Evolutionary conservation across 441 rosid genomes (phyloP).

Genomic region (Erodium chrysanthum): DNA sequence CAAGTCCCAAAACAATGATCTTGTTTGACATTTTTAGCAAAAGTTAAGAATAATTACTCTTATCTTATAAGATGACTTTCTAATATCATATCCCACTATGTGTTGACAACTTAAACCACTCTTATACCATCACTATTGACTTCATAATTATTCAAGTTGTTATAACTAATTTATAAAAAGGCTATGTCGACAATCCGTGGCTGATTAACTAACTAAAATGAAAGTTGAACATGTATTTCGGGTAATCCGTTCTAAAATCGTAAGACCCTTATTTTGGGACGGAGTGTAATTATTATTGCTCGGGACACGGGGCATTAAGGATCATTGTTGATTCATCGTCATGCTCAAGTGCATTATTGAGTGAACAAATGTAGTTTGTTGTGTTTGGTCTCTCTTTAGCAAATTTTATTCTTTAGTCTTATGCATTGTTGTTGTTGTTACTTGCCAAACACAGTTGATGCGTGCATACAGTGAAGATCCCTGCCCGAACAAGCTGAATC

Average conservation of each 20-base stretch:
- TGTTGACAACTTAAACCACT: not conserved
- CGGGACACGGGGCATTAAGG: not conserved
- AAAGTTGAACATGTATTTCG: too few relatives aligned
- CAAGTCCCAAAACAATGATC: not conserved
- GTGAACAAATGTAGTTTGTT: not conserved
- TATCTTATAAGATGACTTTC: too few relatives aligned
- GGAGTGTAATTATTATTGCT: too few relatives aligned
- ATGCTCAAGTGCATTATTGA: not conserved
- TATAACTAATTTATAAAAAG: too few relatives aligned
- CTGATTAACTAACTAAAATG: not conserved
- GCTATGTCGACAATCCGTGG: not conserved
- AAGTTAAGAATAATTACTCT: too few relatives aligned
- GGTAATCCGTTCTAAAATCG: too few relatives aligned
- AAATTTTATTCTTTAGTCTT: not conserved
- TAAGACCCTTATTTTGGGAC: too few relatives aligned
- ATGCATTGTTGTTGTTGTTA: not conserved
- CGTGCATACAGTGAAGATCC: constrained; percentile 29
- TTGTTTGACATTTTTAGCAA: not conserved
- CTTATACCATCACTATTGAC: not conserved
- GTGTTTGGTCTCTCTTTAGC: not conserved
- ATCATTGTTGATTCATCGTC: not conserved
- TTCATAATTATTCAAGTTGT: not conserved
- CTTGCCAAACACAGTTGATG: constrained; percentile 20
- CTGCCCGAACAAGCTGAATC: constrained; percentile 30
- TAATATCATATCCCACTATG: too few relatives aligned